Percentiles rank a stretch among this genome's conserved stretches.
phyloP scores from a whole-genome alignment of 208 protist species.

The Baffinella frigidus region DNA sequence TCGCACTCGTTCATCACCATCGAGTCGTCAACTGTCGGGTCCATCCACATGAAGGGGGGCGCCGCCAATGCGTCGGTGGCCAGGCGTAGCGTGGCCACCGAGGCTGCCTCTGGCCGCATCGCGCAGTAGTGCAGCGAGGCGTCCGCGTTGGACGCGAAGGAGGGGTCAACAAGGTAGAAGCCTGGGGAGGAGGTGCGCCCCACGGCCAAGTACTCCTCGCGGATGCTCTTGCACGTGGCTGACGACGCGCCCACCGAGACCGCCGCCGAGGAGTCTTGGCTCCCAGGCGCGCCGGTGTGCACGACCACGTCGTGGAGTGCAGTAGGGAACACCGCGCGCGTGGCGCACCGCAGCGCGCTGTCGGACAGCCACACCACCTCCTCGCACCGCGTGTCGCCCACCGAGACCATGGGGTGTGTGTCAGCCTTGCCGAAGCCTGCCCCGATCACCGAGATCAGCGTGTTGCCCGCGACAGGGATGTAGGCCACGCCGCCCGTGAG shows the following conservation, averaged over 20 bases:
- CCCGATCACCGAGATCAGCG: not conserved
- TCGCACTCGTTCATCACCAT: not conserved
- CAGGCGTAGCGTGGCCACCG: not conserved
- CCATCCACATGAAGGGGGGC: slow-evolving; percentile 13
- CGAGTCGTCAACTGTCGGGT: not conserved
- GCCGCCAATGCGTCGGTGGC: not conserved
- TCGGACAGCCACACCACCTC: slow-evolving; percentile 7
- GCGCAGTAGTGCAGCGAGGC: not conserved
- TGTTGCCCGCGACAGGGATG: not conserved
- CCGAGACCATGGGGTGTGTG: not conserved
- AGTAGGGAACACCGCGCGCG: not conserved
- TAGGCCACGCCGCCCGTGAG: not conserved
- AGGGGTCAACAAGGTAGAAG: not conserved
- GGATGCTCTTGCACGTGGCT: not conserved
- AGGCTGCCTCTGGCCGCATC: not conserved
- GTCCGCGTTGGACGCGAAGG: not conserved
- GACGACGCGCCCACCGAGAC: not conserved
- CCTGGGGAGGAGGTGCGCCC: not conserved
- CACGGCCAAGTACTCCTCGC: not conserved
- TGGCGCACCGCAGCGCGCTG: not conserved
- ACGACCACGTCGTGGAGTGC: not conserved
- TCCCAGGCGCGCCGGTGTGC: not conserved
- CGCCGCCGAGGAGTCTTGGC: not conserved
- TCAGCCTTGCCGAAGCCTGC: not conserved
- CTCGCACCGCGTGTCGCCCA: not conserved